Percentiles rank a stretch among this genome's conserved stretches.
These are phyloP conservation scores for Penicillium parvum DNA, from an alignment of 495 filamentous ascomycete genomes.

Conservation along the genomic window DNA sequence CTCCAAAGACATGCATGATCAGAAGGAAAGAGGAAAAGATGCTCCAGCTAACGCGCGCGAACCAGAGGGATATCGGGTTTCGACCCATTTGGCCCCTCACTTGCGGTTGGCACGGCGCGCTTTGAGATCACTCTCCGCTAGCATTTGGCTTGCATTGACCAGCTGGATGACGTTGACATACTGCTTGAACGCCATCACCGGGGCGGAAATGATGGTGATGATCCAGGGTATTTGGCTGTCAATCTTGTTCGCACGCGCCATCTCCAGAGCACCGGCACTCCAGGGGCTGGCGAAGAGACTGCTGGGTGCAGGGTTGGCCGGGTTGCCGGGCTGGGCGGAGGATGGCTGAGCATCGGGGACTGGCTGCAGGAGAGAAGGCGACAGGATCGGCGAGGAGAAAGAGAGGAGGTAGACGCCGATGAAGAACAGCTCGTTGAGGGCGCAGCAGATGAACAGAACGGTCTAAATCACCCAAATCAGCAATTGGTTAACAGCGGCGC, in stretches of 20 bases:
- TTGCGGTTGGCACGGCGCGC: slow-evolving; percentile 32
- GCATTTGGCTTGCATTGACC: slow-evolving; percentile 86
- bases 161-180: slow-evolving; percentile 91
- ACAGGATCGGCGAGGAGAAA: slow-evolving; percentile 83
- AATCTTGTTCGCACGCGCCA: slow-evolving; percentile 92
- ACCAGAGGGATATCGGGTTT: neutral
- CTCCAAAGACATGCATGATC: slow-evolving; percentile 40
- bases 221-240: slow-evolving; percentile 82
- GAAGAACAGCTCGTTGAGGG: slow-evolving; percentile 92
- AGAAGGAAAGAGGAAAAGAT: slow-evolving; percentile 10
- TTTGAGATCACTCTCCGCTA: slow-evolving; percentile 77
- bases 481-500: too few relatives aligned
- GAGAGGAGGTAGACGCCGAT: slow-evolving; percentile 96
- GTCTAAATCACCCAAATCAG: slow-evolving; percentile 48
- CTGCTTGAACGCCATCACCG: slow-evolving; percentile 88
- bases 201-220: slow-evolving; percentile 72
- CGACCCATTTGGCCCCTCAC: slow-evolving; percentile 18
- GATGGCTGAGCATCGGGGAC: slow-evolving; percentile 42
- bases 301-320: slow-evolving; percentile 58
- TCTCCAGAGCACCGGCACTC: slow-evolving; percentile 85
- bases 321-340: slow-evolving; percentile 59
- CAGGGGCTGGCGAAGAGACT: slow-evolving; percentile 78
- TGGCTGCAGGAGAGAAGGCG: slow-evolving; percentile 68
- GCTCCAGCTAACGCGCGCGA: neutral
- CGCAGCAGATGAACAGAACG: slow-evolving; percentile 88